Evolutionary conservation across 1,139 yeast species (phyloP).

Genomic region (Taiozyma onychis): DNA sequence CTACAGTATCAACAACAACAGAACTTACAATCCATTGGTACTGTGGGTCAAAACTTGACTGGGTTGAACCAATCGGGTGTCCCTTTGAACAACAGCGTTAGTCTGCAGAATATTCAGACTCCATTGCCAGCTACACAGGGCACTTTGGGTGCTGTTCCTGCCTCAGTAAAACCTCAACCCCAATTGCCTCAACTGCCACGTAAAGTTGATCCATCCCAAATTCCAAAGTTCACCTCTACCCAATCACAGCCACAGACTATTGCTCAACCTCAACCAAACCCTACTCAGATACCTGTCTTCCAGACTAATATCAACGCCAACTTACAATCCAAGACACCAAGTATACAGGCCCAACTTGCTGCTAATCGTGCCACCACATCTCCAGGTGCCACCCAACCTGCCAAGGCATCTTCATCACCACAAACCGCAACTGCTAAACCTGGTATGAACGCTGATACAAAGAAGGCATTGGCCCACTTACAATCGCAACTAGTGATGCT

Average conservation of each 20-base stretch:
- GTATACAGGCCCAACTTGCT: conserved; percentile 48
- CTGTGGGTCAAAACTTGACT: background rate
- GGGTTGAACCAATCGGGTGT: background rate
- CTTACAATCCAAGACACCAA: conserved; percentile 18
- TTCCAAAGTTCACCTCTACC: conserved; percentile 3
- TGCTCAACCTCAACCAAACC: conserved; percentile 3
- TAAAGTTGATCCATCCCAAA: conserved; percentile 7
- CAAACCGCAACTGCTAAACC: conserved; percentile 9
- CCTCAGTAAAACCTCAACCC: background rate
- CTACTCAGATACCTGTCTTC: conserved; percentile 7
- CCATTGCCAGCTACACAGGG: background rate
- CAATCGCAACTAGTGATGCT: conserved; percentile 67
- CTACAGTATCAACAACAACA: conserved; percentile 10
- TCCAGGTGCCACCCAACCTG: conserved; percentile 5
- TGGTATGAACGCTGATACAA: conserved; percentile 48
- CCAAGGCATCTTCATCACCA: conserved; percentile 17
- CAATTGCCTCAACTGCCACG: background rate
- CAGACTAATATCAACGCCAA: background rate
- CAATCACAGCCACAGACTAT: background rate
- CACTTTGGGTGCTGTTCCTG: background rate
- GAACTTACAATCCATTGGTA: background rate
- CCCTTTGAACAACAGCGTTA: background rate
- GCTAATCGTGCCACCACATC: conserved; percentile 38
- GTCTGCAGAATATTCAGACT: background rate
- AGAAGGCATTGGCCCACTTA: conserved; percentile 57